Evolutionary conservation across 352 stramenopile species (phyloP).

Genomic region (Pythium vanterpoolii): DNA sequence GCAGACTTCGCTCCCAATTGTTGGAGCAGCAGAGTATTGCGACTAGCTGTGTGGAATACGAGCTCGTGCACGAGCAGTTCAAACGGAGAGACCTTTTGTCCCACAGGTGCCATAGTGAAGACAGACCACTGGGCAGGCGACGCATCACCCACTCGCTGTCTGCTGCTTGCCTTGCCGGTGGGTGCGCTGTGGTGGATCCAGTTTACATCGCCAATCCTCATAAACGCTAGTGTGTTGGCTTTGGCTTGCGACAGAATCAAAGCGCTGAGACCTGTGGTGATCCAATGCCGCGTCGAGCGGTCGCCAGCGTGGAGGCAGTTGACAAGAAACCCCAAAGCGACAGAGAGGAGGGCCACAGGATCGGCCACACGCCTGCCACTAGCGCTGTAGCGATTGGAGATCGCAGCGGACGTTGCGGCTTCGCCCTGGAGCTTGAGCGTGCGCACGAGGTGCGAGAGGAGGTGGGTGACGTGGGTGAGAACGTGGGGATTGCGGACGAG

Average conservation of each 20-base stretch:
- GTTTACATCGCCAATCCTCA: conserved; percentile 33
- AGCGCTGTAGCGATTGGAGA: conserved; percentile 13
- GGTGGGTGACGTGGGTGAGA: conserved; percentile 17
- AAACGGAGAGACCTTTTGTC: conserved; percentile 29
- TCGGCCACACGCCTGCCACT: neutral
- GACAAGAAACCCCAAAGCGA: conserved; percentile 25
- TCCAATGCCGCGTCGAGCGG: conserved; percentile 30
- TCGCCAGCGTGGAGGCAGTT: conserved; percentile 44
- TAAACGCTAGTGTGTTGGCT: conserved; percentile 30
- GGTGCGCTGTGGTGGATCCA: conserved; percentile 27
- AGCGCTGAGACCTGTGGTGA: conserved; percentile 18
- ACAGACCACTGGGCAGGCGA: conserved; percentile 2
- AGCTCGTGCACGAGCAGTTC: conserved; percentile 32
- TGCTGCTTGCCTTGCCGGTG: neutral
- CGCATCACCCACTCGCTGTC: neutral
- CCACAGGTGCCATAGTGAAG: neutral
- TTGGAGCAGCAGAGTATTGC: conserved; percentile 23
- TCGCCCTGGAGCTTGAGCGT: conserved; percentile 34
- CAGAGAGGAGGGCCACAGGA: conserved; percentile 10
- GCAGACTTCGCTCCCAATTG: conserved; percentile 22
- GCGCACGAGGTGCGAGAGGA: conserved; percentile 23
- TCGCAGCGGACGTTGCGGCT: conserved; percentile 8
- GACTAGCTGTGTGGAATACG: conserved; percentile 10
- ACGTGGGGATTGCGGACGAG: neutral
- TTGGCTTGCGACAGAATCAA: conserved; percentile 29